Percentiles rank a stretch among this genome's conserved stretches.
These are phyloP conservation scores for Fragaria nilgerrensis DNA, from an alignment of 306 rosid genomes.

Conservation along the genomic window DNA sequence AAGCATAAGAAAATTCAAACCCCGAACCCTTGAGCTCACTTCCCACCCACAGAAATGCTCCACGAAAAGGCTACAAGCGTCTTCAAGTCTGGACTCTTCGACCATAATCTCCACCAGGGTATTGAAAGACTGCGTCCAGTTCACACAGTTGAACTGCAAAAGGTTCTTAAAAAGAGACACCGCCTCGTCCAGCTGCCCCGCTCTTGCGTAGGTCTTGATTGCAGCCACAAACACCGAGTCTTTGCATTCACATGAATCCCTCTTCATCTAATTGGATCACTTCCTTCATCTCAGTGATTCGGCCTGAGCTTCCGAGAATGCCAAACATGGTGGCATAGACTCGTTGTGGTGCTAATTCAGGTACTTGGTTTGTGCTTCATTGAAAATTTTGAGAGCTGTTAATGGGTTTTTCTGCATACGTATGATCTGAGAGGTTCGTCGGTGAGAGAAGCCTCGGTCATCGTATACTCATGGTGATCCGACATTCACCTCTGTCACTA, in stretches of 20 bases:
- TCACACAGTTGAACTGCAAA: constrained; percentile 34
- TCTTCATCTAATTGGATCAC: constrained; percentile 33
- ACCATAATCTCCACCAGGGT: constrained; percentile 41
- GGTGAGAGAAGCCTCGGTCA: constrained; percentile 49
- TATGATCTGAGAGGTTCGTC: constrained; percentile 36
- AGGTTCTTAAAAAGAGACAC: constrained; percentile 34
- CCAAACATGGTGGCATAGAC: constrained; percentile 39
- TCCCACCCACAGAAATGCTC: too few relatives aligned
- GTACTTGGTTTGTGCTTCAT: constrained; percentile 35
- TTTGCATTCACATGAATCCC: constrained; percentile 40
- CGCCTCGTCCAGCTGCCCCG: constrained; percentile 33
- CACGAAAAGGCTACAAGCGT: constrained; percentile 31
- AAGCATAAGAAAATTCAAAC: constrained; percentile 39
- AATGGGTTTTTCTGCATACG: constrained; percentile 41
- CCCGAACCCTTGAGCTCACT: constrained; percentile 31
- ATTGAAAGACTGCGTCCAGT: constrained; percentile 44
- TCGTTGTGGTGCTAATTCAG: constrained; percentile 44
- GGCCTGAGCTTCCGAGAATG: constrained; percentile 35
- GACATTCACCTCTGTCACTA: not conserved
- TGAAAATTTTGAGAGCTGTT: constrained; percentile 35
- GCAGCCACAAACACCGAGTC: constrained; percentile 37
- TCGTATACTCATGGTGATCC: constrained; percentile 23
- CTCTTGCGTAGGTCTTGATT: constrained; percentile 34
- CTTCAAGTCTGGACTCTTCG: constrained; percentile 35
- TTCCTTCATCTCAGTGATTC: constrained; percentile 37